These are phyloP conservation scores for Mesembryanthemum crystallinum DNA, from an alignment of 148 eudicot genomes.

Conservation along the genomic window DNA sequence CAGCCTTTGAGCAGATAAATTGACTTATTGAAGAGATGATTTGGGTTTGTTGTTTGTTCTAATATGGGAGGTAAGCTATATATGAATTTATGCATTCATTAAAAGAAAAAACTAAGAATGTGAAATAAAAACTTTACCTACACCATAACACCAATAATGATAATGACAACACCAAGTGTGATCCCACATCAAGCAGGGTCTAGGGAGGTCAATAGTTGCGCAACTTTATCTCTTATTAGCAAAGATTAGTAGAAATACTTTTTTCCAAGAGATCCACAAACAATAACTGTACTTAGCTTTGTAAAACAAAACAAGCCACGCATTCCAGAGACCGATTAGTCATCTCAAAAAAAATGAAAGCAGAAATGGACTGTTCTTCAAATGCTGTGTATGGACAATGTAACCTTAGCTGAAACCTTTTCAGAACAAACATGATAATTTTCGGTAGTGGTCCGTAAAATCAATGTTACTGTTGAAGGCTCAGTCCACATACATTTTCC, in stretches of 20 bases:
- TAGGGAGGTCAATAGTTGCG: too few relatives aligned
- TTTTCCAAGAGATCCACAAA: too few relatives aligned
- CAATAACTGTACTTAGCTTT: too few relatives aligned
- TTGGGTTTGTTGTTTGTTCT: background rate
- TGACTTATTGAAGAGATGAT: background rate
- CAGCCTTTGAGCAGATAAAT: background rate
- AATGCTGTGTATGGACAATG: background rate
- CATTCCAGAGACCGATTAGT: background rate
- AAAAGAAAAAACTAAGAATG: too few relatives aligned
- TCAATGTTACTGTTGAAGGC: too few relatives aligned
- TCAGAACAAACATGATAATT: conserved; percentile 12
- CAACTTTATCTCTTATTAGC: too few relatives aligned
- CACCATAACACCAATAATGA: too few relatives aligned
- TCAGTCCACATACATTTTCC: background rate
- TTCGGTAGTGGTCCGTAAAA: conserved; percentile 1
- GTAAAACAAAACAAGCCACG: too few relatives aligned
- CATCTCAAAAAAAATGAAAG: background rate
- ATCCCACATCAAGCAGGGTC: too few relatives aligned
- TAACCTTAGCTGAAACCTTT: conserved; percentile 7
- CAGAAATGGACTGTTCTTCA: conserved; percentile 1
- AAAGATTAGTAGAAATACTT: too few relatives aligned
- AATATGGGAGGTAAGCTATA: background rate
- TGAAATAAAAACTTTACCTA: too few relatives aligned
- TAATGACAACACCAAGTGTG: too few relatives aligned
- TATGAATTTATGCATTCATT: background rate